These are phyloP conservation scores for Penicillium concentricum DNA, from an alignment of 2,329 filamentous ascomycete genomes.

Conservation along the genomic window DNA sequence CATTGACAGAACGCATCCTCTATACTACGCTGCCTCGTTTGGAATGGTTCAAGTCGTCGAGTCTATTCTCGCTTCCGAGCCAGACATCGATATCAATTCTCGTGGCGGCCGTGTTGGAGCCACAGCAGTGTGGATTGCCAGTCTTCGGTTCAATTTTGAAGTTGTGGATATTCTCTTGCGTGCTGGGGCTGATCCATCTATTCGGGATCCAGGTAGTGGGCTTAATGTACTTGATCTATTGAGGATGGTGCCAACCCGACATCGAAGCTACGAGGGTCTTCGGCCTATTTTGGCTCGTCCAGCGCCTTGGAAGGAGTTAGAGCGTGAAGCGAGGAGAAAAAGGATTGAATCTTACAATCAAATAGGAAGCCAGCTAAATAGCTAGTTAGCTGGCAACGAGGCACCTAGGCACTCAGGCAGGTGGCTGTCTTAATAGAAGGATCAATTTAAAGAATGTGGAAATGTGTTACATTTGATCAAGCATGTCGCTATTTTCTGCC, in stretches of 20 bases:
- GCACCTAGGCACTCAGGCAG: too few species aligned
- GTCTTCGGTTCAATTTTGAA: slow-evolving; percentile 14
- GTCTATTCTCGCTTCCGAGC: slow-evolving; percentile 15
- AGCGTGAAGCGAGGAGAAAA: too few species aligned
- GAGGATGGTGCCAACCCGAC: not conserved
- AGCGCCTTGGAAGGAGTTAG: not conserved
- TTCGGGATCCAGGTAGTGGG: slow-evolving; percentile 14
- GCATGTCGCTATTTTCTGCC: not conserved
- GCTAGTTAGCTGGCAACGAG: too few species aligned
- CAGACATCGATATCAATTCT: slow-evolving; percentile 18
- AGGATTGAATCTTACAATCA: too few species aligned
- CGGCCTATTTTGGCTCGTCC: slow-evolving; percentile 7
- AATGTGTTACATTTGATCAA: too few species aligned
- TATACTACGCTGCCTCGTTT: slow-evolving; percentile 23
- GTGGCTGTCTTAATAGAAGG: not conserved
- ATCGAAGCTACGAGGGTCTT: slow-evolving; percentile 4
- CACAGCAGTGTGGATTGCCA: slow-evolving; percentile 19
- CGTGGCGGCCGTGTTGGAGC: slow-evolving; percentile 18
- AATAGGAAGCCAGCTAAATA: too few species aligned
- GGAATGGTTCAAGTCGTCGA: slow-evolving; percentile 19
- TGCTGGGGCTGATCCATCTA: slow-evolving; percentile 21
- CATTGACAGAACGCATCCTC: slow-evolving; percentile 17
- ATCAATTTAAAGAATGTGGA: not conserved
- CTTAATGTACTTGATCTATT: slow-evolving; percentile 10
- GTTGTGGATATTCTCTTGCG: slow-evolving; percentile 15